Percentiles rank a stretch among this genome's conserved stretches.
Conservation (phyloP, 164 flowering plant genomes). For the Protea cynaroides region DNA sequence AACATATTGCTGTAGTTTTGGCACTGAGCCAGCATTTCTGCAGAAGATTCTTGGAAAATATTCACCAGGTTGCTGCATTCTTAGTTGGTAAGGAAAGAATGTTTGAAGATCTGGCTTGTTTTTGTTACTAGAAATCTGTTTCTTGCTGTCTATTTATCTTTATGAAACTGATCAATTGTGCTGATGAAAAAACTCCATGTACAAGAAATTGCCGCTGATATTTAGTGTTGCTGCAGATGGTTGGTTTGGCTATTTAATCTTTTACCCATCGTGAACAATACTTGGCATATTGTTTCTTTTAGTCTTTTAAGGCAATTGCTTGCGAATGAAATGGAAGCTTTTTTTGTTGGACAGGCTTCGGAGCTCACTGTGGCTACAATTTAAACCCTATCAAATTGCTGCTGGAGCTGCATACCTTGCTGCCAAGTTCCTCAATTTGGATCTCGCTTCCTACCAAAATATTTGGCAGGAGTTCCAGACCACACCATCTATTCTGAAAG, state of each 20-base stretch:
- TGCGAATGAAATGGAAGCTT: neutral
- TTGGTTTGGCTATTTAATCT: conserved; percentile 20
- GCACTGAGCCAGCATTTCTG: conserved; percentile 41
- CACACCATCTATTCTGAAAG: conserved; percentile 69
- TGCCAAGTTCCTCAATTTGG: conserved; percentile 66
- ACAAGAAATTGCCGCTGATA: conserved; percentile 14
- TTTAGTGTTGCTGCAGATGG: conserved; percentile 25
- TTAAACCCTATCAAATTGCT: conserved; percentile 49
- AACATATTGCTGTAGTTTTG: conserved; percentile 35
- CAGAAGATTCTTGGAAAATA: conserved; percentile 45
- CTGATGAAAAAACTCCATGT: conserved; percentile 17
- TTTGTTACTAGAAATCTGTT: conserved; percentile 9
- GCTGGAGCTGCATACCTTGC: conserved; percentile 83
- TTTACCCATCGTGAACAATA: neutral
- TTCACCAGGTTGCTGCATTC: conserved; percentile 55
- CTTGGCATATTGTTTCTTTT: neutral
- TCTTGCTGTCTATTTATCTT: conserved; percentile 5
- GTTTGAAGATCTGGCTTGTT: conserved; percentile 12
- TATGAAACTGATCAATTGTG: conserved; percentile 18
- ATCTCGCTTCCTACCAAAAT: conserved; percentile 48
- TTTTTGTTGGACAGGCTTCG: conserved; percentile 30
- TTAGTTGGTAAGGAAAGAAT: conserved; percentile 37
- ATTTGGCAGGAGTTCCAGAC: conserved; percentile 85
- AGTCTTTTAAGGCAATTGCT: neutral
- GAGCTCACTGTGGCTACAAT: conserved; percentile 49